Evolutionary conservation across 306 rosid genomes (phyloP), one percentile per base, ranked within the genome.

Genomic region (Pachyrhizus erosus): DNA sequence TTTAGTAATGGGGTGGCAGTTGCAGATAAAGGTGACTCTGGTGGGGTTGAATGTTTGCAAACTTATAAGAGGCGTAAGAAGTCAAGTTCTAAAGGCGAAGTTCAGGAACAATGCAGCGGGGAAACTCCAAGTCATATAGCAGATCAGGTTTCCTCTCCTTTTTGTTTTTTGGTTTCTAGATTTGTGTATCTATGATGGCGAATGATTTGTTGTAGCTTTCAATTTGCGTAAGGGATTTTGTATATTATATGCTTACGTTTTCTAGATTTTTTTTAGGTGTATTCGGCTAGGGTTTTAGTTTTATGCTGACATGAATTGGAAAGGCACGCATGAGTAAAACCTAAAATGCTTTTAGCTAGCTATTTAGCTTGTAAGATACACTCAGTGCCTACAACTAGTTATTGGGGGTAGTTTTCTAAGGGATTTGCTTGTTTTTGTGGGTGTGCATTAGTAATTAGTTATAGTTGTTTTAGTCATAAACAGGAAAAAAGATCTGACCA

Each of bases 51-150:
- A 54, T 46, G 79, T 54, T 24, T 91, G 58, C 87, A 27, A 64
- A 92, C 95, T 69, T 92, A 92, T 86, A 91, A 91, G 89, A 88
- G 97, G 90, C 90, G 92, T 55, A 91, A 84, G 15, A 87, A 67
- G 81, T 85, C 69, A 1, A 69, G 81, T 70, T 72, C 77, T 52
- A 86, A 84, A 33, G 84, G 86, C 83, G 73, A 66, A 73, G 78
- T 76, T 67, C 86, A 52, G 55, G 90, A 83, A 48, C 79, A 76
- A 67, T 79, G 82, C 58, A 83, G 87, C 80, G 70, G 79, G 60
- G 86, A 81, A 70, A 77, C 84, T 70, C 80, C 82, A 10, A 73
- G 76, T 76, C 90, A 58, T n/a, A 27, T 83, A 48, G 78, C 61
- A 12, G 77, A 87, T 39, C 86, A 88, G 93, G 92, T 91, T 66